Percentiles rank a stretch among this genome's conserved stretches.
Evolutionary conservation across 768 basidiomycete species (phyloP).

Genomic region (Trametopsis cervina): DNA sequence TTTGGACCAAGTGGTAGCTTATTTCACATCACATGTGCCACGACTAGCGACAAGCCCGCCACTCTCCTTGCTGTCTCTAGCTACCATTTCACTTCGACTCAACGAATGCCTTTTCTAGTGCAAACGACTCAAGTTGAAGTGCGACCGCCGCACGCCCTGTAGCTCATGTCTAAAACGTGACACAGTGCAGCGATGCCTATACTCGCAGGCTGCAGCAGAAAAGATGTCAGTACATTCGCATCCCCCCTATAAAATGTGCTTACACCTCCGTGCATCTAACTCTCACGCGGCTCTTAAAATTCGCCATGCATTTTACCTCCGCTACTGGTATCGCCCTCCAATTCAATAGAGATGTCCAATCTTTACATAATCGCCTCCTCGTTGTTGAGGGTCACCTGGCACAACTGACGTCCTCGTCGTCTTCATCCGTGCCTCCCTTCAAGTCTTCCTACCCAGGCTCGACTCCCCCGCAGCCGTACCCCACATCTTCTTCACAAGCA

Average conservation of each 20-base stretch:
- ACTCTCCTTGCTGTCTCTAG: background rate
- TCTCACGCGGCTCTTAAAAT: too few species aligned
- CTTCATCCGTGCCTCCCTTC: constrained; percentile 16
- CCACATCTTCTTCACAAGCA: background rate
- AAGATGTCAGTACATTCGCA: constrained; percentile 56
- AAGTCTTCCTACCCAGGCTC: constrained; percentile 12
- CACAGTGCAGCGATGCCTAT: constrained; percentile 63
- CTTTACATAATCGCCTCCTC: constrained; percentile 73
- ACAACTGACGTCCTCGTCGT: constrained; percentile 31
- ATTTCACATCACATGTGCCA: too few species aligned
- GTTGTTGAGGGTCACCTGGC: constrained; percentile 58
- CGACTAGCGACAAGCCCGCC: background rate
- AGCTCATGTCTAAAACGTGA: constrained; percentile 75
- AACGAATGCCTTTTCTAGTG: constrained; percentile 44
- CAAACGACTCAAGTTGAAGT: constrained; percentile 83
- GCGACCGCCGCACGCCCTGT: constrained; percentile 74
- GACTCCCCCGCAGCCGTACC: background rate
- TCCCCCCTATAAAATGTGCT: background rate
- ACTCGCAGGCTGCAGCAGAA: constrained; percentile 78
- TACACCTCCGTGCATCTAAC: too few species aligned
- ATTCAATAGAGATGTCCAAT: constrained; percentile 61
- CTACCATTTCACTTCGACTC: too few species aligned
- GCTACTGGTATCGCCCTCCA: too few species aligned
- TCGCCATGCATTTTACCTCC: too few species aligned
- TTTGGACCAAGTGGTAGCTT: too few species aligned